These are phyloP conservation scores for Talaromyces nanjingensis DNA, from an alignment of 495 filamentous ascomycete species.

Conservation along the genomic window DNA sequence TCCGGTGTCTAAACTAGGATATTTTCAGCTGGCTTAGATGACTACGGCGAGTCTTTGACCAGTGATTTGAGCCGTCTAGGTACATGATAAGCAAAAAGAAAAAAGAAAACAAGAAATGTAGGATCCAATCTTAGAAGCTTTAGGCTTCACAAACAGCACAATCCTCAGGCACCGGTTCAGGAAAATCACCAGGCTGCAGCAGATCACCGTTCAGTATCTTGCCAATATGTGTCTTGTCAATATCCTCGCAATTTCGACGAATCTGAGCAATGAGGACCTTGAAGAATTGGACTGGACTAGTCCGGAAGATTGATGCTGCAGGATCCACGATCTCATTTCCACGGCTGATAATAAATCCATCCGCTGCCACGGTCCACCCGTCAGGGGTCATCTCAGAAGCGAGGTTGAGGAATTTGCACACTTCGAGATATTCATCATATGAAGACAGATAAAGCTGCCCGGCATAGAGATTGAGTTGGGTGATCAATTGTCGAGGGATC, in stretches of 20 bases:
- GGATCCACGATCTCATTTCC: constrained; percentile 8
- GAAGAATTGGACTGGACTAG: constrained; percentile 52
- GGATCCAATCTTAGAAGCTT: neutral
- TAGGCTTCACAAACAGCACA: neutral
- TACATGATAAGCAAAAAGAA: neutral
- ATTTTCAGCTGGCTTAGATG: neutral
- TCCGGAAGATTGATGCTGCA: constrained; percentile 27
- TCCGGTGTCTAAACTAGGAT: neutral
- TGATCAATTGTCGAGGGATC: constrained; percentile 19
- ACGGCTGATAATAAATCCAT: constrained; percentile 19
- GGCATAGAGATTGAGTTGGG: constrained; percentile 58
- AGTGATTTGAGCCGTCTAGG: neutral
- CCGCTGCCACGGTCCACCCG: constrained; percentile 34
- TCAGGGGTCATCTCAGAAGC: constrained; percentile 26
- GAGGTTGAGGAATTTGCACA: constrained; percentile 35
- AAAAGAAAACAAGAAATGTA: neutral
- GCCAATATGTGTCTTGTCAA: constrained; percentile 50
- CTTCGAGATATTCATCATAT: constrained; percentile 43
- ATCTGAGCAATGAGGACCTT: constrained; percentile 41
- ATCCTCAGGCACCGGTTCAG: neutral
- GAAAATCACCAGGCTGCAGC: constrained; percentile 16
- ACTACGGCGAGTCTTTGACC: neutral
- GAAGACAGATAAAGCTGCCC: constrained; percentile 56
- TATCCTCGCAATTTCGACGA: constrained; percentile 40
- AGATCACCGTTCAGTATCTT: constrained; percentile 40